These are phyloP conservation scores for Podaxis pistillaris DNA, from an alignment of 768 basidiomycete species.

Conservation along the genomic window DNA sequence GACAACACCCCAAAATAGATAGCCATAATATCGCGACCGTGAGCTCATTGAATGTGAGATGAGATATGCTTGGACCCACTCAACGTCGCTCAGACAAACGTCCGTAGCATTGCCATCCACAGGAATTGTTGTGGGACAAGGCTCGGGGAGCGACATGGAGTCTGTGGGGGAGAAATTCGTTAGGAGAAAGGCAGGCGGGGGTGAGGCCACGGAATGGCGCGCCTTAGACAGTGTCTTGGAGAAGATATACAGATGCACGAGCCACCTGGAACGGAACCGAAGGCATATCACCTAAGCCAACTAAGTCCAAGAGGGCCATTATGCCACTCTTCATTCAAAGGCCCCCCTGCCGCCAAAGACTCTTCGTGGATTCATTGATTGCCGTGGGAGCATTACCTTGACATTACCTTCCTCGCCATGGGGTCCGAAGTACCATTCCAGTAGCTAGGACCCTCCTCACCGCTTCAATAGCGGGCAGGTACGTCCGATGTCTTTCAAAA, in stretches of 20 bases:
- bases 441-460: neutral
- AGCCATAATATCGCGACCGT: slow-evolving; percentile 14
- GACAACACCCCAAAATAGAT: slow-evolving; percentile 8
- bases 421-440: neutral
- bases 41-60: neutral
- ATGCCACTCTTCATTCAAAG: neutral
- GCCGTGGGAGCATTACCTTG: too few relatives aligned
- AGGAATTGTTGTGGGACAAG: neutral
- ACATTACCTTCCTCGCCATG: neutral
- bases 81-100: neutral
- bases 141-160: neutral
- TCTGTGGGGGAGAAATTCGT: neutral
- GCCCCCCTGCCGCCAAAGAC: neutral
- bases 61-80: neutral
- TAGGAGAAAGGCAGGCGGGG: neutral
- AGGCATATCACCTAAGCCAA: neutral
- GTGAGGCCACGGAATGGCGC: neutral
- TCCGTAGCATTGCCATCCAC: neutral
- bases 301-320: neutral
- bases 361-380: neutral
- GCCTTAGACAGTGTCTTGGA: neutral
- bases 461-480: neutral
- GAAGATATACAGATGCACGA: neutral
- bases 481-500: neutral
- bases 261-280: neutral